Conservation (phyloP, 1,139 yeast genomes). For the Blastobotrys malaysiensis region DNA sequence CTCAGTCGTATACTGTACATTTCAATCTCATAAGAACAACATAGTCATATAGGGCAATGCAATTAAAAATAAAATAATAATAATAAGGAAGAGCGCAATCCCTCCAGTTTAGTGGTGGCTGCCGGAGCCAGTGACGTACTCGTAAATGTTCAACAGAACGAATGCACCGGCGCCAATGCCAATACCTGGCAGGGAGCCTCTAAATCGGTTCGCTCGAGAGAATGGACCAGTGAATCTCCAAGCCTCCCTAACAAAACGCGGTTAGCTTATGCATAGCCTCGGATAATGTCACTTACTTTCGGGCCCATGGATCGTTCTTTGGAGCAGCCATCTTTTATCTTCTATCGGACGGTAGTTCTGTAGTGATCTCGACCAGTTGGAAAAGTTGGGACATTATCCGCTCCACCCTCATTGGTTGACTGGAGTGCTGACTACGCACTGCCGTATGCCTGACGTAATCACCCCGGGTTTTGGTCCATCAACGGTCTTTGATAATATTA, state of each 20-base stretch:
- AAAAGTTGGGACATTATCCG: neutral
- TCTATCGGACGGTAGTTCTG: neutral
- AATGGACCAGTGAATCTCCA: constrained; percentile 89
- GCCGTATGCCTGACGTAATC: neutral
- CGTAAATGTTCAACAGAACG: constrained; percentile 58
- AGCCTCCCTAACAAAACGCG: constrained; percentile 55
- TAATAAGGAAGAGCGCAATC: neutral
- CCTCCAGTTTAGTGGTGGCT: constrained; percentile 11
- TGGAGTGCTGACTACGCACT: neutral
- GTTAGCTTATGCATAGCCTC: constrained; percentile 5
- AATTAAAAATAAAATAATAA: constrained; percentile 1
- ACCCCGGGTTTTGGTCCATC: too few relatives aligned
- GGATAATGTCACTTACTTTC: constrained; percentile 34
- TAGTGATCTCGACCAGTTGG: neutral
- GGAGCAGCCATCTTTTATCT: constrained; percentile 25
- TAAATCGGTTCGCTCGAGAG: constrained; percentile 64
- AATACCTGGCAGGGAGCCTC: constrained; percentile 76
- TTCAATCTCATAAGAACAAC: constrained; percentile 1
- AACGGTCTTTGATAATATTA: neutral
- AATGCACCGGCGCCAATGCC: constrained; percentile 79
- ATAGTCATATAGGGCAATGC: constrained; percentile 2
- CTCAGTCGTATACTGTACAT: neutral
- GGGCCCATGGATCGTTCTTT: constrained; percentile 44
- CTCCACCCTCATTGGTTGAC: neutral
- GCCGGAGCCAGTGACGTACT: constrained; percentile 31